Percentiles rank a stretch among this genome's conserved stretches.
Evolutionary conservation across 768 basidiomycete genomes (phyloP).

Genomic region (Lyophyllum decastes): DNA sequence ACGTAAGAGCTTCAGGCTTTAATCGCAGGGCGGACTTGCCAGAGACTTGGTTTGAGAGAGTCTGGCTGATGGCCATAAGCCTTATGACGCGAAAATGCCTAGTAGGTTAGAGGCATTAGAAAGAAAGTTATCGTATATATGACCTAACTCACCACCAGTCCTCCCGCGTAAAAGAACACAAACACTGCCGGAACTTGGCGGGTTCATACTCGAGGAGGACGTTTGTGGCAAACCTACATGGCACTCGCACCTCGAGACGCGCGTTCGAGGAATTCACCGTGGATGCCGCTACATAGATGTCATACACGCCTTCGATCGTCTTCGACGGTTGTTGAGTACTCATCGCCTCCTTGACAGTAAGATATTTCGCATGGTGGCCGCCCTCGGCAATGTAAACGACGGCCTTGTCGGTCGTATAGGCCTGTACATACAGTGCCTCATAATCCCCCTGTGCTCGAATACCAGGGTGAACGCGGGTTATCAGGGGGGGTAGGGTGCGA

Average conservation of each 20-base stretch:
- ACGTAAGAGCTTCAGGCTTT: background rate
- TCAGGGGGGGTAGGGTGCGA: too few species aligned
- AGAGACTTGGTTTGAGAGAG: background rate
- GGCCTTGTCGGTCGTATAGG: conserved; percentile 20
- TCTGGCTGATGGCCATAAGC: background rate
- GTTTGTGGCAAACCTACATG: background rate
- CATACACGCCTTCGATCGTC: conserved; percentile 1
- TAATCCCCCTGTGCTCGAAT: too few species aligned
- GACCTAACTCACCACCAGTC: conserved; percentile 11
- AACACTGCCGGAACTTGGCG: background rate
- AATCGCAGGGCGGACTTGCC: background rate
- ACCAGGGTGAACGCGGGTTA: too few species aligned
- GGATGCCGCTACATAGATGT: conserved; percentile 1
- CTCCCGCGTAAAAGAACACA: conserved; percentile 5
- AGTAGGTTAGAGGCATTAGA: background rate
- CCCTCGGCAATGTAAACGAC: conserved; percentile 6
- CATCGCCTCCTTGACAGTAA: conserved; percentile 17
- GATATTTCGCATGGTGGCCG: conserved; percentile 11
- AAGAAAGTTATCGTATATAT: background rate
- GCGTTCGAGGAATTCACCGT: conserved; percentile 6
- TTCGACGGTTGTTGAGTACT: background rate
- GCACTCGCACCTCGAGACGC: conserved; percentile 15
- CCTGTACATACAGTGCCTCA: conserved; percentile 12
- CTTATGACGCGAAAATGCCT: conserved; percentile 4
- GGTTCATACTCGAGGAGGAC: background rate